phyloP scores from a whole-genome alignment of 2,329 filamentous ascomycete species.

The Chrysoporthe deuterocubensis region DNA sequence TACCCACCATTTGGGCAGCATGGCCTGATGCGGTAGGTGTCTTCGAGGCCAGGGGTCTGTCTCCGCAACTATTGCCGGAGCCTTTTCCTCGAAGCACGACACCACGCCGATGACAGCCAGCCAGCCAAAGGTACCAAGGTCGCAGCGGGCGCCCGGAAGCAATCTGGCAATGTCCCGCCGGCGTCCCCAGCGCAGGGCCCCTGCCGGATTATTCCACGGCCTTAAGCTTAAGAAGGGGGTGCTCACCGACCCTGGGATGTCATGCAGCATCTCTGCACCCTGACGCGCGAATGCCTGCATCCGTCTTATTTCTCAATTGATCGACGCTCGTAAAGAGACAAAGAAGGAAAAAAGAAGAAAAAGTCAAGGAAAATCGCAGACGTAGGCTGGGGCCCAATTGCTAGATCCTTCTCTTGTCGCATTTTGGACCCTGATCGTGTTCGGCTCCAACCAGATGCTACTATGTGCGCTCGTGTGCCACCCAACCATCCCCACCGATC shows the following conservation, averaged over 20 bases:
- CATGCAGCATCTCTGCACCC: not conserved
- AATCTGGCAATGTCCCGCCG: not conserved
- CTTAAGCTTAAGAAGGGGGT: not conserved
- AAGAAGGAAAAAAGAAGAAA: not conserved
- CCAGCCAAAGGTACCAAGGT: conserved; percentile 10
- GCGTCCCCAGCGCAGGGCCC: not conserved
- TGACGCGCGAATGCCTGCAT: not conserved
- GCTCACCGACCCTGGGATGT: not conserved
- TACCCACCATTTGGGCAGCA: not conserved
- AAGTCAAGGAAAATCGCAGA: not conserved
- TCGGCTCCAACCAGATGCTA: conserved; percentile 1
- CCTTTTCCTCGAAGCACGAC: conserved; percentile 12
- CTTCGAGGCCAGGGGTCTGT: conserved; percentile 1
- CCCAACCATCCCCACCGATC: not conserved
- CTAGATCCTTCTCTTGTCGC: not conserved
- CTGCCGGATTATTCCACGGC: not conserved
- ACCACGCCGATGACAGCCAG: not conserved
- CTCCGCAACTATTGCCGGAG: conserved; percentile 12
- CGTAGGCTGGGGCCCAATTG: too few relatives aligned
- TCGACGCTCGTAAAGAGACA: conserved; percentile 2
- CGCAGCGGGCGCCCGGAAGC: not conserved
- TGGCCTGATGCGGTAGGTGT: conserved; percentile 11
- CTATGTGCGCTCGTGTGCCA: not conserved
- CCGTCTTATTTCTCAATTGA: not conserved
- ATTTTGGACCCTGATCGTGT: not conserved